Conservation (phyloP, 441 rosid genomes). For the Bocquillonia castaneifolia region DNA sequence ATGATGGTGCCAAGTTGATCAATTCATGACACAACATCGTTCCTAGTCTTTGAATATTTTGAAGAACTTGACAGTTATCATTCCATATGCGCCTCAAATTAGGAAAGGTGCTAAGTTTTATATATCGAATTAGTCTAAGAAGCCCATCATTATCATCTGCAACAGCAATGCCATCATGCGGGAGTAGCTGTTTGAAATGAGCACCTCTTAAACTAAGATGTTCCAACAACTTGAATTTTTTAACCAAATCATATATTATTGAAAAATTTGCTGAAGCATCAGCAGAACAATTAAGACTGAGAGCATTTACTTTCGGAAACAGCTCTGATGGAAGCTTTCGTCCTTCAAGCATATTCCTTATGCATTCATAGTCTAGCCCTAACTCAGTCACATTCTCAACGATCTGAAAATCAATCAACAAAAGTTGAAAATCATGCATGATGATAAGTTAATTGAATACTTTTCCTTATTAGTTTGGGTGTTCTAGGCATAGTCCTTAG, state of each 20-base stretch:
- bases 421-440: too few relatives aligned
- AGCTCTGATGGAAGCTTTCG: conserved; percentile 7
- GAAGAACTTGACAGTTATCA: not conserved
- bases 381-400: conserved; percentile 22
- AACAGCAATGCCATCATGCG: not conserved
- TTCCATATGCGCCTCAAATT: not conserved
- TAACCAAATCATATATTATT: conserved; percentile 16
- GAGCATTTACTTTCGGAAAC: conserved; percentile 7
- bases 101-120: not conserved
- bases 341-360: not conserved
- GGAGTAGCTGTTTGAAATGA: conserved; percentile 18
- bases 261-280: conserved; percentile 17
- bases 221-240: conserved; percentile 18
- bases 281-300: conserved; percentile 16
- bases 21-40: not conserved
- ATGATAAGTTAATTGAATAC: too few relatives aligned
- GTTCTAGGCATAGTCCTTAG: too few relatives aligned
- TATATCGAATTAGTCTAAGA: not conserved
- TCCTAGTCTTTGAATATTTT: not conserved
- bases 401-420: conserved; percentile 15
- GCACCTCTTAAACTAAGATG: not conserved
- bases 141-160: not conserved
- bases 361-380: conserved; percentile 7
- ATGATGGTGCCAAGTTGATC: conserved; percentile 7
- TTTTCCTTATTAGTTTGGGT: too few relatives aligned